Evolutionary conservation across 208 protist species (phyloP), one percentile per base, ranked within the genome.

Genomic region (Tetramitus jugosus): DNA sequence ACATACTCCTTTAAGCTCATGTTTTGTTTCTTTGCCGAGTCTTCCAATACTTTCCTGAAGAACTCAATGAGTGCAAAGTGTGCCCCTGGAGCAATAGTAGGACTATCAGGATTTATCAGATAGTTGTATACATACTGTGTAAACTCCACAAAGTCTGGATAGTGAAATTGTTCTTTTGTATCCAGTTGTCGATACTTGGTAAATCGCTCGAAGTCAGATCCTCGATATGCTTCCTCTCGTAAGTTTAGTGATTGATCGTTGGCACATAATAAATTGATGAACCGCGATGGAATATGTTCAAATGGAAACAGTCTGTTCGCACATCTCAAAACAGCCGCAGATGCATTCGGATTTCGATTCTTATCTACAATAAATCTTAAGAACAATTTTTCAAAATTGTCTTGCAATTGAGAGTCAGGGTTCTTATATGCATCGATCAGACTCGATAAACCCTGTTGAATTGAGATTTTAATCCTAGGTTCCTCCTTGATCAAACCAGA

Each of bases 221-320:
- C 64, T 52, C 35, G 23, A 2, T 7, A 7, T 17, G 31, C 20
- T 71, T 71, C 64, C 39, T 71, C 64, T 46, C 64, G 8, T 10
- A 71, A 20, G 17, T n/a, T 62, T 31, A 62, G 29, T 31, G 8
- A 33, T 52, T 33, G 23, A 13, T 49, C 20, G 49, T 35, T 14
- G 1, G 23, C 33, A 13, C 64, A 49, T 10, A 71, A 45, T 13
- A 71, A 49, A 71, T 40, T 49, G 1, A 71, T 42, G 29, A 49
- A 71, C 17, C 64, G 23, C 20, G 39, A 35, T 29, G 35, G 6
- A 6, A 49, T n/a, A 33, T 71, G 35, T 17, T 71, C 39, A 23
- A 71, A 71, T 49, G 64, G 64, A 39, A 71, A 71, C 20, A 71
- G 31, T 7, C 23, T 42, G n/a, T 71, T 71, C 10, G 64, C 40